A percentile compares a stretch with the other conserved stretches of the same genome.
These are phyloP conservation scores for Dentipellis sp. DNA, from an alignment of 768 basidiomycete species.

Conservation along the genomic window DNA sequence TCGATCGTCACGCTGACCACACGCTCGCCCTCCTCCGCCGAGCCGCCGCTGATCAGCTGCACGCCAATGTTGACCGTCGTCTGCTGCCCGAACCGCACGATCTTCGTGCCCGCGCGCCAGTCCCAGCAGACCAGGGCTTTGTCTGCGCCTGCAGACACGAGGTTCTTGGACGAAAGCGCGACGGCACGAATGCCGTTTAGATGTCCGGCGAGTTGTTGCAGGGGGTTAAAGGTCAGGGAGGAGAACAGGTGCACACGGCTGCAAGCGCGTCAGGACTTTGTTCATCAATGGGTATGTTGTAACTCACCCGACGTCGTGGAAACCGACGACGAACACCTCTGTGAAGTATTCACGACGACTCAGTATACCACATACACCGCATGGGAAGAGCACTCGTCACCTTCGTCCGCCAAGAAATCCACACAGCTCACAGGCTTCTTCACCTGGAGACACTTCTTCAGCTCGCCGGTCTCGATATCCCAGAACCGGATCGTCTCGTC, in stretches of 20 bases:
- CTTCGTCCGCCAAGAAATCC: constrained; percentile 77
- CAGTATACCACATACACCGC: no score
- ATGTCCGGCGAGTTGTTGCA: constrained; percentile 80
- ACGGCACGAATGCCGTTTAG: constrained; percentile 87
- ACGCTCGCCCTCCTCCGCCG: constrained; percentile 54
- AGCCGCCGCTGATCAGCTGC: constrained; percentile 57
- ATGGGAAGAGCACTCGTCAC: constrained; percentile 24
- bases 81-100: constrained; percentile 87
- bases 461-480: constrained; percentile 63
- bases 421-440: constrained; percentile 90
- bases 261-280: constrained; percentile 1
- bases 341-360: no score
- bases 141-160: constrained; percentile 77
- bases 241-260: constrained; percentile 87
- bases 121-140: constrained; percentile 82
- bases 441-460: constrained; percentile 70
- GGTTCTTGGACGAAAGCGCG: constrained; percentile 73
- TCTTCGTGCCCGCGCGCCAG: constrained; percentile 82
- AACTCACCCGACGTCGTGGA: constrained; percentile 81
- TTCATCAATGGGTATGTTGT: not conserved
- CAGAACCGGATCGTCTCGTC: constrained; percentile 91
- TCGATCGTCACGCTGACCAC: constrained; percentile 91
- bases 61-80: constrained; percentile 89
- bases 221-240: constrained; percentile 71
- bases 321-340: constrained; percentile 90